Percentiles rank a stretch among this genome's conserved stretches.
phyloP scores from a whole-genome alignment of 2,329 filamentous ascomycete species.

The Paradendryphiella salina region DNA sequence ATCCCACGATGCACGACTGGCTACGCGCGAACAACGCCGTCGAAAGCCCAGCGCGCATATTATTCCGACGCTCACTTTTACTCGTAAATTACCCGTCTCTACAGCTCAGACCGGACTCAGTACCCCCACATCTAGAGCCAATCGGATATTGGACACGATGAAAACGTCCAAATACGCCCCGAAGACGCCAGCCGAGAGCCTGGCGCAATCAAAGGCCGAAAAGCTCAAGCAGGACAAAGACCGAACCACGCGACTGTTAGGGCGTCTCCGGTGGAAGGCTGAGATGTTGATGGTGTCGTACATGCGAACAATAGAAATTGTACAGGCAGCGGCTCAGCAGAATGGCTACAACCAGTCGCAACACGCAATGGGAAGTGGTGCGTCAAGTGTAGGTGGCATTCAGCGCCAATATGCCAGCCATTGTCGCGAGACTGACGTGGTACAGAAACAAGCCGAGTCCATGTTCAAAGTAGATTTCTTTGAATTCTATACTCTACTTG shows the following conservation, averaged over 20 bases:
- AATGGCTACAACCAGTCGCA: constrained; percentile 16
- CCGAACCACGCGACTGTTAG: constrained; percentile 31
- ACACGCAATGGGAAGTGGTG: constrained; percentile 19
- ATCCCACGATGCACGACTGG: neutral
- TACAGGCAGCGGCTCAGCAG: constrained; percentile 22
- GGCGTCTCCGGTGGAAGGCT: constrained; percentile 43
- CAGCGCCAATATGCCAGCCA: neutral
- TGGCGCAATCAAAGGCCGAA: constrained; percentile 31
- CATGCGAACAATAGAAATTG: constrained; percentile 32
- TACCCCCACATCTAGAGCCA: neutral
- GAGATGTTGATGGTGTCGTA: constrained; percentile 40
- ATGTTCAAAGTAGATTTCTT: constrained; percentile 81
- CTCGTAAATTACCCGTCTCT: neutral
- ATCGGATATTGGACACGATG: constrained; percentile 10
- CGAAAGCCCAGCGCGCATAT: neutral
- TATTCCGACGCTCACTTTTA: neutral
- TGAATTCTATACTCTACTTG: constrained; percentile 74
- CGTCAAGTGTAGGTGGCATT: constrained; percentile 24
- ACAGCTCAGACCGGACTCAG: neutral
- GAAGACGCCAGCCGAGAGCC: constrained; percentile 32
- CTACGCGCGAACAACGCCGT: neutral
- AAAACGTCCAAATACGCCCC: constrained; percentile 39
- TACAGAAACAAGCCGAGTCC: constrained; percentile 39
- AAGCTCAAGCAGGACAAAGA: constrained; percentile 39
- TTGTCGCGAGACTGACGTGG: constrained; percentile 8